phyloP scores from a whole-genome alignment of 2,329 filamentous ascomycete species.

The Exophiala sp. region DNA sequence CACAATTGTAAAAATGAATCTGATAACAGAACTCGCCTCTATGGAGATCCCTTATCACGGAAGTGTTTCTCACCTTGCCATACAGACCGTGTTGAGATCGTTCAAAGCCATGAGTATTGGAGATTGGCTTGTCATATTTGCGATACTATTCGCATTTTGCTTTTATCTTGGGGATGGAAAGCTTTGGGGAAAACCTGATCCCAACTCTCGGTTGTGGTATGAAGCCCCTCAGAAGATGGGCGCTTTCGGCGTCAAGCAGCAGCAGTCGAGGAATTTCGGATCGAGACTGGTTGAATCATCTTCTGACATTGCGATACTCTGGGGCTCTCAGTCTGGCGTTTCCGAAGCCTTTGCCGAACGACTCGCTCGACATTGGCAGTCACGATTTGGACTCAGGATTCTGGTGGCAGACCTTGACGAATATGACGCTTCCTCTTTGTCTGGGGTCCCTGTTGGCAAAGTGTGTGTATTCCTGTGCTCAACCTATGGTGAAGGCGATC shows the following conservation, averaged over 20 bases:
- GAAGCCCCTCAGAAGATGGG: slow-evolving; percentile 47
- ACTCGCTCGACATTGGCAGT: slow-evolving; percentile 16
- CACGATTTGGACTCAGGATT: slow-evolving; percentile 78
- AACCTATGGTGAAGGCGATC: slow-evolving; percentile 95
- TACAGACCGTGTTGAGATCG: background rate
- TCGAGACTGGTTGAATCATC: slow-evolving; percentile 40
- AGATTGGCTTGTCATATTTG: background rate
- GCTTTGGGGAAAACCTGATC: slow-evolving; percentile 50
- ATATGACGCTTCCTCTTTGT: slow-evolving; percentile 85
- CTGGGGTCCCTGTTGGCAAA: slow-evolving; percentile 74
- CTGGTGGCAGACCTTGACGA: slow-evolving; percentile 94
- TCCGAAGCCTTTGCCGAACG: slow-evolving; percentile 21
- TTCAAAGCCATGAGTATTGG: background rate
- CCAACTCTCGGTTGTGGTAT: slow-evolving; percentile 47
- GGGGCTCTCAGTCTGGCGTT: slow-evolving; percentile 25
- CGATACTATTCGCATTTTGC: background rate
- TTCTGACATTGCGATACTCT: slow-evolving; percentile 56
- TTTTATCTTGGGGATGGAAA: slow-evolving; percentile 42
- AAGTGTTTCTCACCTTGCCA: background rate
- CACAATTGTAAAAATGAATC: background rate
- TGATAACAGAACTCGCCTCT: background rate
- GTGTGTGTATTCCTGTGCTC: slow-evolving; percentile 84
- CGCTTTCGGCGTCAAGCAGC: slow-evolving; percentile 18
- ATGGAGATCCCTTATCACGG: background rate
- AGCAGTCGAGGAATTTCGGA: slow-evolving; percentile 40